phyloP scores from a whole-genome alignment of 2,329 filamentous ascomycete genomes.

The Cordyceps militaris region DNA sequence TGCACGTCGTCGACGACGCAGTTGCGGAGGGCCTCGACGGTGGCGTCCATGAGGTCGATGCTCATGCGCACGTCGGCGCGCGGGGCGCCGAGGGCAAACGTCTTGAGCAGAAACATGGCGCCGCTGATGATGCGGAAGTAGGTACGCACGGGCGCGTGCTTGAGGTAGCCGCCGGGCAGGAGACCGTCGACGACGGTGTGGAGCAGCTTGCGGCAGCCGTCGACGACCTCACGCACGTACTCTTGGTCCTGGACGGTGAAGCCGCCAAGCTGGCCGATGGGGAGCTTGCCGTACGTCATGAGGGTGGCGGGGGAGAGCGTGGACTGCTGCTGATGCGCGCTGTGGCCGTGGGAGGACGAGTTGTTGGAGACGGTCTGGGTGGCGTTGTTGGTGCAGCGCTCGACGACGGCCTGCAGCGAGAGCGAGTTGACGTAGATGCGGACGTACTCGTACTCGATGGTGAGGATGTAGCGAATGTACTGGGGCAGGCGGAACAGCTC shows the following conservation, averaged over 20 bases:
- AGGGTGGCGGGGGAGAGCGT: slow-evolving; percentile 57
- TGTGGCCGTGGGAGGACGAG: slow-evolving; percentile 26
- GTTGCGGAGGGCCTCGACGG: slow-evolving; percentile 65
- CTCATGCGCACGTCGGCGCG: slow-evolving; percentile 71
- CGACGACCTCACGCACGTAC: slow-evolving; percentile 69
- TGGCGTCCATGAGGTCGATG: slow-evolving; percentile 67
- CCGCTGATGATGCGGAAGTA: slow-evolving; percentile 84
- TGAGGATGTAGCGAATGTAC: slow-evolving; percentile 68
- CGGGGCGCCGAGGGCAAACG: slow-evolving; percentile 72
- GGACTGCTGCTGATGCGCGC: slow-evolving; percentile 22
- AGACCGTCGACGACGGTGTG: slow-evolving; percentile 70
- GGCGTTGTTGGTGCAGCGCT: slow-evolving; percentile 77
- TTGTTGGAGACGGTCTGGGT: slow-evolving; percentile 34
- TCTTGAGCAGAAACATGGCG: slow-evolving; percentile 78
- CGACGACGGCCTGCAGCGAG: slow-evolving; percentile 88
- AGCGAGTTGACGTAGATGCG: slow-evolving; percentile 92
- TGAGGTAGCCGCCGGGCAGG: slow-evolving; percentile 66
- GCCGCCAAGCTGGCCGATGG: slow-evolving; percentile 56
- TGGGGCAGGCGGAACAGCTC: slow-evolving; percentile 65
- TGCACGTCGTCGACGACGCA: slow-evolving; percentile 83
- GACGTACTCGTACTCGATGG: slow-evolving; percentile 93
- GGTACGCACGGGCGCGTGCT: slow-evolving; percentile 74
- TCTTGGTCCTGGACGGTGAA: slow-evolving; percentile 62
- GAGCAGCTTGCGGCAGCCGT: slow-evolving; percentile 70
- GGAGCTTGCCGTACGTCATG: slow-evolving; percentile 57